These are phyloP conservation scores for Smallanthus sonchifolius DNA, from an alignment of 129 eudicot genomes.

Conservation along the genomic window DNA sequence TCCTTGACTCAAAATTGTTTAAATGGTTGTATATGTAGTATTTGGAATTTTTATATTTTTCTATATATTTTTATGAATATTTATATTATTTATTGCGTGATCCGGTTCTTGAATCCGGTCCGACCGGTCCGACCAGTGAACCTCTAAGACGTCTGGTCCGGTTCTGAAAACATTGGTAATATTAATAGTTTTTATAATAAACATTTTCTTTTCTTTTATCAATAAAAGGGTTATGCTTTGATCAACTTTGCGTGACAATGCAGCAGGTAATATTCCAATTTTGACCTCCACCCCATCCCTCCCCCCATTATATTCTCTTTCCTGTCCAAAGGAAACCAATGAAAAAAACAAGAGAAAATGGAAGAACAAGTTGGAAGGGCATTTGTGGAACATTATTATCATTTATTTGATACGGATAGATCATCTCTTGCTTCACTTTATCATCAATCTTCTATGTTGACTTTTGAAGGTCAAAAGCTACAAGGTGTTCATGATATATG, in stretches of 20 bases:
- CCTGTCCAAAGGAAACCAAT: not conserved
- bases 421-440: constrained; percentile 54
- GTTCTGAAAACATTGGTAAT: no score
- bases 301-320: constrained; percentile 7
- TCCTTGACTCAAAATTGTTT: no score
- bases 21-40: no score
- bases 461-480: constrained; percentile 70
- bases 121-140: no score
- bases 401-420: constrained; percentile 64
- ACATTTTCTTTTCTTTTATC: not conserved
- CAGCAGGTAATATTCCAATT: constrained; percentile 47
- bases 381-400: constrained; percentile 85
- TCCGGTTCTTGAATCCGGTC: no score
- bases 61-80: no score
- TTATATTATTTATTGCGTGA: no score
- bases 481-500: constrained; percentile 55
- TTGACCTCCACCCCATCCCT: not conserved
- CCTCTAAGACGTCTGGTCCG: no score
- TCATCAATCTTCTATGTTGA: constrained; percentile 66
- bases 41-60: no score
- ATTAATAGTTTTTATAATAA: no score
- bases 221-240: constrained; percentile 13
- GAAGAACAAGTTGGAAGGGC: constrained; percentile 82
- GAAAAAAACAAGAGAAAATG: constrained; percentile 28
- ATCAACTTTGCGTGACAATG: constrained; percentile 50